Evolutionary conservation across 306 rosid genomes (phyloP).

Genomic region (Casuarina equisetifolia): DNA sequence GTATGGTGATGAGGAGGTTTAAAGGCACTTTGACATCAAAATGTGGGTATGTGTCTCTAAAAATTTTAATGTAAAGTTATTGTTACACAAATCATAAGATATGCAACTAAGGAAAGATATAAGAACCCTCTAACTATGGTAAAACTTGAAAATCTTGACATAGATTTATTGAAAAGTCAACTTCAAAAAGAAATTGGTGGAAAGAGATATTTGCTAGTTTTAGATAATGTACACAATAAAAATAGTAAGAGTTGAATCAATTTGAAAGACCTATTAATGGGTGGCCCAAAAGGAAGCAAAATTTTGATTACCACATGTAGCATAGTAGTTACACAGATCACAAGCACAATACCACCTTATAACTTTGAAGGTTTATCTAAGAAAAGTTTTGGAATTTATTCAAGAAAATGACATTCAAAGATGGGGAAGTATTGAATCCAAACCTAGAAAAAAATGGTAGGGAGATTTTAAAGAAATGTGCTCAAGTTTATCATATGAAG

Average conservation of each 20-base stretch:
- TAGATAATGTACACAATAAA: background rate
- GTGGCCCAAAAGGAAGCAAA: constrained; percentile 5
- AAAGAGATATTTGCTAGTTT: background rate
- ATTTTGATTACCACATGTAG: constrained; percentile 28
- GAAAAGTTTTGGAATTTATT: too few species aligned
- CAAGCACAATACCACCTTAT: background rate
- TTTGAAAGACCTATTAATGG: background rate
- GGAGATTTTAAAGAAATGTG: too few species aligned
- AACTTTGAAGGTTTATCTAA: too few species aligned
- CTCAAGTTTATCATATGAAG: too few species aligned
- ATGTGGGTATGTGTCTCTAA: background rate
- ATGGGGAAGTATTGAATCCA: too few species aligned
- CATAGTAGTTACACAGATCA: background rate
- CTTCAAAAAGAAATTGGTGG: too few species aligned
- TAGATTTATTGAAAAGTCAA: too few species aligned
- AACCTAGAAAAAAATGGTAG: too few species aligned
- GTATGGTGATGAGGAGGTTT: background rate
- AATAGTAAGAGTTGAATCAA: background rate
- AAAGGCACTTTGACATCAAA: background rate
- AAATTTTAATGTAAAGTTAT: background rate
- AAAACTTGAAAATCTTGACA: too few species aligned
- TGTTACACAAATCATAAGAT: background rate
- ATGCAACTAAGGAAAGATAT: too few species aligned
- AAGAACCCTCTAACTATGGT: too few species aligned
- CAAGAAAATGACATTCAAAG: too few species aligned